Evolutionary conservation across 2,329 filamentous ascomycete species (phyloP).

Genomic region (Fusarium euwallaceae): DNA sequence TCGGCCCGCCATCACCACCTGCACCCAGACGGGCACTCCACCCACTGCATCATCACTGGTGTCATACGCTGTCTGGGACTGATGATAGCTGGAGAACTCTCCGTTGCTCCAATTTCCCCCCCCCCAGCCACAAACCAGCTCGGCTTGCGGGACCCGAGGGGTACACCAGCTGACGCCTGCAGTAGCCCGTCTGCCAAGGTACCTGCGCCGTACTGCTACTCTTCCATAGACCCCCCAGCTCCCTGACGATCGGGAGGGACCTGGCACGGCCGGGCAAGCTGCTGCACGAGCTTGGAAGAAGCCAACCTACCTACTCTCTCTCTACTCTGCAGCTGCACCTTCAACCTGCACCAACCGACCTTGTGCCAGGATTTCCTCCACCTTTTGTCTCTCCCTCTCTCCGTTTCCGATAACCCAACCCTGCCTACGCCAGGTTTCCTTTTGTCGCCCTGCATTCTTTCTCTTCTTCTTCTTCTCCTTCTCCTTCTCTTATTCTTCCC

Average conservation of each 20-base stretch:
- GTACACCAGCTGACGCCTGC: background rate
- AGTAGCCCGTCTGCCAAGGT: background rate
- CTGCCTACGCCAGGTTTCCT: slow-evolving; percentile 25
- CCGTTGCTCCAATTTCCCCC: slow-evolving; percentile 34
- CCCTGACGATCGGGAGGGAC: slow-evolving; percentile 27
- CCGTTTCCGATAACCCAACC: slow-evolving; percentile 24
- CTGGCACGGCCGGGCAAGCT: slow-evolving; percentile 2
- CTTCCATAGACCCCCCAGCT: slow-evolving; percentile 15
- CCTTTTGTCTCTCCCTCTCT: slow-evolving; percentile 19
- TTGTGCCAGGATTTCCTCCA: slow-evolving; percentile 41
- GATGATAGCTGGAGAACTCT: slow-evolving; percentile 22
- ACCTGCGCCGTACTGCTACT: slow-evolving; percentile 10
- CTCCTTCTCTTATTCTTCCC: slow-evolving; percentile 36
- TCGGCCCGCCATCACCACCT: slow-evolving; percentile 35
- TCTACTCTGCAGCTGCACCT: slow-evolving; percentile 7
- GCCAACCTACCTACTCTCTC: slow-evolving; percentile 18
- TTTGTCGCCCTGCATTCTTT: slow-evolving; percentile 32
- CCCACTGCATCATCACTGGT: slow-evolving; percentile 14
- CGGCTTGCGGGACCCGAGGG: background rate
- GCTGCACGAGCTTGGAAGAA: slow-evolving; percentile 32
- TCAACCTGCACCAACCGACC: slow-evolving; percentile 29
- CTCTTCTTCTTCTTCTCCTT: slow-evolving; percentile 20
- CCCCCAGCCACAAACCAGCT: slow-evolving; percentile 38
- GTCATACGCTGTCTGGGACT: slow-evolving; percentile 17
- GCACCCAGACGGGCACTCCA: background rate